Base-by-base conservation (phyloP, 2,329 filamentous ascomycete genomes). In the Talaromyces marneffei region DNA sequence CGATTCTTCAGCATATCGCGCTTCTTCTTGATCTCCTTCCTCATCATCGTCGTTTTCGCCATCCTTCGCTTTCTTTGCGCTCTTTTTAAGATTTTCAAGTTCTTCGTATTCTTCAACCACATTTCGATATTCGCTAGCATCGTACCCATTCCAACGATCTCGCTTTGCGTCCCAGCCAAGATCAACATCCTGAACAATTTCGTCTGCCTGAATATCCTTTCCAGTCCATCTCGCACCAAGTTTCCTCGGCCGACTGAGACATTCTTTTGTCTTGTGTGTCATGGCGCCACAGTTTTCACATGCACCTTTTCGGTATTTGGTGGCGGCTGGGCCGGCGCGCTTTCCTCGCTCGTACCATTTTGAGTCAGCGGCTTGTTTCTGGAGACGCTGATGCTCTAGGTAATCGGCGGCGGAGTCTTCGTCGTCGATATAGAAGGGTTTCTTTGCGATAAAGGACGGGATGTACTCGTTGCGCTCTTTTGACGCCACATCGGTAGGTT, bases 401-500 rank as follows among this genome's bases (percentile, higher is more conserved):
- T 97, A 99, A 71, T 97, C 92, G 72, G 84, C 85, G 68, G 85
- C 84, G 64, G 89, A 83, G 63, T 88, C 85, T 66, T 88, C 87
- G 72, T 92, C 90, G 68, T 85, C 86, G 59, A 95, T 87, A 76
- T 97, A 99, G 78, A 99, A 99, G 4, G 94, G 94, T 68, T 95
- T 92, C 76, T 96, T 97, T 69, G 92, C 92, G 79, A 99, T 99
- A 82, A 97, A 99, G 59, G 90, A 87, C 5, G 94, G 94, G 71
- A 99, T 99, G 82, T 99, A 99, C 75, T 97, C 87, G 83, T 99
- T 99, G 77, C 94, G 91, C 76, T 96, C 92, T 74, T 96, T 96
- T 65, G 70, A 80, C 68, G 82, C 80, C 58, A 80, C 77, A 65
- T 83, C 81, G 50, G 75, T 77, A 16, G 81, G 81, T 67, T 82